These are phyloP conservation scores for Euclidium syriacum DNA, from an alignment of 345 rosid species.

Conservation along the genomic window DNA sequence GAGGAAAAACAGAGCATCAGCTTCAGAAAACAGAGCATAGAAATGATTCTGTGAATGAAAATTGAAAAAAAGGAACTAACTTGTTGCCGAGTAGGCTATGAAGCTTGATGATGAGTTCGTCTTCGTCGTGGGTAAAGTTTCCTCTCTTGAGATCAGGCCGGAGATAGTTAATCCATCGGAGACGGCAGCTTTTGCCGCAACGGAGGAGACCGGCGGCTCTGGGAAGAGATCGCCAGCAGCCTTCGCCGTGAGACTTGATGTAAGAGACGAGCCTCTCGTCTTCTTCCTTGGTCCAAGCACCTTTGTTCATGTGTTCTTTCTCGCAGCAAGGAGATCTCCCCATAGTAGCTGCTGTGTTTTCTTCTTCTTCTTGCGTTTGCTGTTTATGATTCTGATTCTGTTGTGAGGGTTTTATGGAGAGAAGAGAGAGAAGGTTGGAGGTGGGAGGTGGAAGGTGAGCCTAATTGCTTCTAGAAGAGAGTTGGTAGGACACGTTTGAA, in stretches of 20 bases:
- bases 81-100: slow-evolving; percentile 62
- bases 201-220: slow-evolving; percentile 57
- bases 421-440: slow-evolving; percentile 22
- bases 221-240: slow-evolving; percentile 62
- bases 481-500: slow-evolving; percentile 95
- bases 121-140: slow-evolving; percentile 56
- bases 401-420: slow-evolving; percentile 23
- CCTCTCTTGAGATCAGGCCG: slow-evolving; percentile 66
- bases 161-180: slow-evolving; percentile 59
- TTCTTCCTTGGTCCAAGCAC: slow-evolving; percentile 63
- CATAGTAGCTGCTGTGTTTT: too few species aligned
- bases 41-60: neutral
- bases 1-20: neutral
- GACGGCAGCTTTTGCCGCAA: slow-evolving; percentile 61
- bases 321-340: slow-evolving; percentile 75
- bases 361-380: neutral
- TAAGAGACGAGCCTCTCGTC: slow-evolving; percentile 48
- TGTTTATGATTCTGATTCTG: neutral
- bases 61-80: slow-evolving; percentile 17
- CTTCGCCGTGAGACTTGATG: slow-evolving; percentile 57
- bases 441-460: slow-evolving; percentile 28
- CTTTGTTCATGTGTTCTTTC: slow-evolving; percentile 61
- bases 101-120: slow-evolving; percentile 53
- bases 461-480: slow-evolving; percentile 89
- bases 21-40: too few species aligned